These are phyloP conservation scores for Thamnidium elegans DNA, from an alignment of 192 early-diverging fungal genomes.

Conservation along the genomic window DNA sequence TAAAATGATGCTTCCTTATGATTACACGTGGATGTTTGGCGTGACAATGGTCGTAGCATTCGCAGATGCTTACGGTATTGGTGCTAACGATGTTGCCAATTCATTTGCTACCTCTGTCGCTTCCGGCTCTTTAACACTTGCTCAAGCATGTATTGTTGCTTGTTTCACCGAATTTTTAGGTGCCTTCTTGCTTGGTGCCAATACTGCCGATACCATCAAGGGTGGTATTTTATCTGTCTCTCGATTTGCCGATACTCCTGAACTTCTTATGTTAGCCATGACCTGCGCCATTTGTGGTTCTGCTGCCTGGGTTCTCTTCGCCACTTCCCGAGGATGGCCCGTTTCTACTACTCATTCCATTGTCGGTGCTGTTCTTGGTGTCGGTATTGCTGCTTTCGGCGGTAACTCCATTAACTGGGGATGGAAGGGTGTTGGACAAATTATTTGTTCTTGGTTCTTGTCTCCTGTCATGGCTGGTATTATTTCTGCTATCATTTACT, in stretches of 20 bases:
- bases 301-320: constrained; percentile 71
- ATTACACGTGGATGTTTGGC: constrained; percentile 66
- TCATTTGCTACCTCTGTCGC: constrained; percentile 84
- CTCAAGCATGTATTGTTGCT: constrained; percentile 75
- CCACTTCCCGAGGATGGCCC: constrained; percentile 64
- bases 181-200: constrained; percentile 69
- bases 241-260: constrained; percentile 60
- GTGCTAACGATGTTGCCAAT: constrained; percentile 89
- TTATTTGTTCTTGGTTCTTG: constrained; percentile 75
- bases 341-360: constrained; percentile 82
- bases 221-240: constrained; percentile 63
- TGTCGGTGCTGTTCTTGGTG: constrained; percentile 73
- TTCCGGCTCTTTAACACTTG: constrained; percentile 72
- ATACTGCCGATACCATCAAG: constrained; percentile 80
- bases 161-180: constrained; percentile 82
- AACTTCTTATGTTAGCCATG: constrained; percentile 80
- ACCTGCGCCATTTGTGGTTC: constrained; percentile 76
- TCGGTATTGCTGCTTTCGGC: constrained; percentile 71
- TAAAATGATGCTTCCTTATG: constrained; percentile 1
- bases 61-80: constrained; percentile 71
- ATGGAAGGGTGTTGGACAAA: constrained; percentile 46
- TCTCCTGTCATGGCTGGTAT: constrained; percentile 65
- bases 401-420: constrained; percentile 59
- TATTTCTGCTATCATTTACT: constrained; percentile 62
- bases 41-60: constrained; percentile 66